phyloP scores from a whole-genome alignment of 257 asterid genomes.

The Solanum ossicruentum region DNA sequence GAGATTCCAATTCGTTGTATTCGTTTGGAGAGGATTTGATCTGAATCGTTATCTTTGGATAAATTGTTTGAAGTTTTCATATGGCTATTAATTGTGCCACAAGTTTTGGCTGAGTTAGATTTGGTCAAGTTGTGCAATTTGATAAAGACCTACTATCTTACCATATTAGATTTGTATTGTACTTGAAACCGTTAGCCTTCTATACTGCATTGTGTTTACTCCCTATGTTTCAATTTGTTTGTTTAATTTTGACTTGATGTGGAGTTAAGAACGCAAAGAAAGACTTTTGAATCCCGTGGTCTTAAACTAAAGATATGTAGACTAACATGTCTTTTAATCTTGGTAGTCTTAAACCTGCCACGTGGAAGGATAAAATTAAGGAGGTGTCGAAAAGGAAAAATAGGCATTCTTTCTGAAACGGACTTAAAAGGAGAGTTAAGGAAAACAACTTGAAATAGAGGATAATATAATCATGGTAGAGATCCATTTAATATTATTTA shows the following conservation, averaged over 20 bases:
- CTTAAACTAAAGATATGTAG: not conserved
- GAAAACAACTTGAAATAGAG: not conserved
- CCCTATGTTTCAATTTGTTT: not conserved
- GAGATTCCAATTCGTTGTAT: not conserved
- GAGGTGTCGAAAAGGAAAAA: not conserved
- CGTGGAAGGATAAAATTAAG: not conserved
- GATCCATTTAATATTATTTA: not conserved
- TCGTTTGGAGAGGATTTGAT: not conserved
- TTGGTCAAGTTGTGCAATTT: not conserved
- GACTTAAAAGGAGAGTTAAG: not conserved
- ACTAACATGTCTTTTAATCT: not conserved
- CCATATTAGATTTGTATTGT: not conserved
- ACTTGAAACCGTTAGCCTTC: not conserved
- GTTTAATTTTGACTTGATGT: not conserved
- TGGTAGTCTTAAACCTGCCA: not conserved
- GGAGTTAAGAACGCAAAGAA: too few relatives aligned
- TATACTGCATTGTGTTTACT: not conserved
- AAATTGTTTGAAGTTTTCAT: not conserved
- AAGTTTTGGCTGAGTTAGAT: not conserved
- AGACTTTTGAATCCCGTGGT: not conserved
- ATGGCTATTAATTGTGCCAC: not conserved
- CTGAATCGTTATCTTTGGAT: not conserved
- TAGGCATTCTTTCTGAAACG: not conserved
- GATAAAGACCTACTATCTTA: not conserved
- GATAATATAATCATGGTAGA: not conserved